Evolutionary conservation across 495 filamentous ascomycete genomes (phyloP).

Genomic region (Lepidopterella palustris): DNA sequence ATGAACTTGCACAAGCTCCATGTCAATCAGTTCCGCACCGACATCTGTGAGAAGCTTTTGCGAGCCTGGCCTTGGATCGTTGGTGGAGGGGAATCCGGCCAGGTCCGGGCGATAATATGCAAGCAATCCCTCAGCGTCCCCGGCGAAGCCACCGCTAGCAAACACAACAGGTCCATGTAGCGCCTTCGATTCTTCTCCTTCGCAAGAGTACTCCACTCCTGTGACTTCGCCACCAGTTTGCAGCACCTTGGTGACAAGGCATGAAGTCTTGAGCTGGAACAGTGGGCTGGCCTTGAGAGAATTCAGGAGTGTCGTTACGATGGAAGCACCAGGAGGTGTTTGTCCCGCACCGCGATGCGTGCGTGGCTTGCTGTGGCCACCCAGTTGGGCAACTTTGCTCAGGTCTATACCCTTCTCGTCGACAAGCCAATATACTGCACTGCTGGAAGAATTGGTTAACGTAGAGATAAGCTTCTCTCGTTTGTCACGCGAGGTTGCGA

Average conservation of each 20-base stretch:
- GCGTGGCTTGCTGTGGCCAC: slow-evolving; percentile 47
- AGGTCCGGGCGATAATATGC: slow-evolving; percentile 50
- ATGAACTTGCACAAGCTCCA: slow-evolving; percentile 54
- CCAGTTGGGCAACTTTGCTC: slow-evolving; percentile 47
- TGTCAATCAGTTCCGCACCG: slow-evolving; percentile 50
- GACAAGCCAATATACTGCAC: slow-evolving; percentile 47
- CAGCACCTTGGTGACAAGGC: slow-evolving; percentile 44
- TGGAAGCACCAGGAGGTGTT: slow-evolving; percentile 47
- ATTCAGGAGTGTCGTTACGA: slow-evolving; percentile 46
- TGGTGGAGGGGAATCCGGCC: slow-evolving; percentile 52
- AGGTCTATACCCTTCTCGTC: slow-evolving; percentile 49
- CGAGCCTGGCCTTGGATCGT: slow-evolving; percentile 47
- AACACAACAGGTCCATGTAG: slow-evolving; percentile 50
- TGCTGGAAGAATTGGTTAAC: slow-evolving; percentile 38
- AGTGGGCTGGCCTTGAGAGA: slow-evolving; percentile 38
- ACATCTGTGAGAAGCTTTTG: slow-evolving; percentile 43
- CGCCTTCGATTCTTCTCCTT: slow-evolving; percentile 22
- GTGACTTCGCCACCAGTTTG: slow-evolving; percentile 11
- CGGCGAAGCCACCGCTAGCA: slow-evolving; percentile 53
- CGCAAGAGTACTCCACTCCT: slow-evolving; percentile 29
- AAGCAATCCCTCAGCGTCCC: slow-evolving; percentile 49
- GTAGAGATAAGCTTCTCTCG: slow-evolving; percentile 42
- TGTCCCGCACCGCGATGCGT: slow-evolving; percentile 50
- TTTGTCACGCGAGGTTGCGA: slow-evolving; percentile 11
- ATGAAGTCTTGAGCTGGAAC: slow-evolving; percentile 43